A percentile compares a stretch with the other conserved stretches of the same genome.
phyloP scores from a whole-genome alignment of 768 basidiomycete genomes.

The Lentinula lateritia region DNA sequence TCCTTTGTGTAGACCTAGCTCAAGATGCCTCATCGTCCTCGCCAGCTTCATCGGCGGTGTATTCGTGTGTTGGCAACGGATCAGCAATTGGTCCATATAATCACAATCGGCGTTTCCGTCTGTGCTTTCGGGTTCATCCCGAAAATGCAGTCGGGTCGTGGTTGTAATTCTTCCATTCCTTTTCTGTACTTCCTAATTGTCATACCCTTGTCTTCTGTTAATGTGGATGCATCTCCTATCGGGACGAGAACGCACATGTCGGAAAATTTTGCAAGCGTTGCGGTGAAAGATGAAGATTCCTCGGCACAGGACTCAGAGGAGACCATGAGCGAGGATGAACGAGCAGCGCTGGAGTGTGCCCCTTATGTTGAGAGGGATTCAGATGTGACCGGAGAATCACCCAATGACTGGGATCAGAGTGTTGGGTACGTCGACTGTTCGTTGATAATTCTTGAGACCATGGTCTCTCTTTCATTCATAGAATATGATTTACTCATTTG shows the following conservation, averaged over 20 bases:
- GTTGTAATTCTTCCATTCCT: neutral
- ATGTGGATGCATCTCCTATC: neutral
- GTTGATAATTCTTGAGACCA: neutral
- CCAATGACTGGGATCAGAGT: neutral
- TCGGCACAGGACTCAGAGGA: neutral
- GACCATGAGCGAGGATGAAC: neutral
- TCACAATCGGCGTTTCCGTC: too few species aligned
- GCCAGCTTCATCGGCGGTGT: neutral
- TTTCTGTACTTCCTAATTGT: neutral
- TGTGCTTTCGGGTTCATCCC: neutral
- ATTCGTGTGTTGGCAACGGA: neutral
- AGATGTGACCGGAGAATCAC: neutral
- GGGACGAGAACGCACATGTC: neutral
- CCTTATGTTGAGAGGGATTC: neutral
- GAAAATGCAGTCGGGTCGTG: neutral
- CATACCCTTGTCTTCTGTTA: neutral
- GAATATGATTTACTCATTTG: neutral
- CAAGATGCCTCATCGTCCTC: neutral
- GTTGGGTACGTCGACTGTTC: neutral
- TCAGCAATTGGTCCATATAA: too few species aligned
- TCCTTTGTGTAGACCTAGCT: neutral
- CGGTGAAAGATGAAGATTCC: neutral
- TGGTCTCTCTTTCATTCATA: neutral
- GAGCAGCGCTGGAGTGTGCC: neutral
- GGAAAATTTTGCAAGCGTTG: neutral